Percentiles rank a stretch among this genome's conserved stretches.
These are phyloP conservation scores for Chlamydomonas sp. DNA, from an alignment of 139 green algal species.

Conservation along the genomic window DNA sequence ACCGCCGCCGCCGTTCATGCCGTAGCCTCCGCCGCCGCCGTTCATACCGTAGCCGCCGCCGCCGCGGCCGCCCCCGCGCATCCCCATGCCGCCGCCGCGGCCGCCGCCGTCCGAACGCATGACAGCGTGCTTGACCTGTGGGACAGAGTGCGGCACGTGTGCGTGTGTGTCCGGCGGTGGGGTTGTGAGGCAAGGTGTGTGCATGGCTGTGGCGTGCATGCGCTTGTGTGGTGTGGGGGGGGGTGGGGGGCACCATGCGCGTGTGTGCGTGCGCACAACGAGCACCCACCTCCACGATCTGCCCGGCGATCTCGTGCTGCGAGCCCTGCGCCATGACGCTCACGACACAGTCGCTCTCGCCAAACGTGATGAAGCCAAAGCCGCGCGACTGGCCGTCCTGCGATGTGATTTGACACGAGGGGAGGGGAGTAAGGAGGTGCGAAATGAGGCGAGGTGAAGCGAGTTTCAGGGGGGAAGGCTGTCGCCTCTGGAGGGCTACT, in stretches of 20 bases:
- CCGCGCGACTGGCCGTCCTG: slow-evolving; percentile 64
- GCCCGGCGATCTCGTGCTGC: slow-evolving; percentile 45
- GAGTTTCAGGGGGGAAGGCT: neutral
- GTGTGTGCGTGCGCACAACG: no score
- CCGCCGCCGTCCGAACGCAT: slow-evolving; percentile 35
- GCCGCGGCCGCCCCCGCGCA: neutral
- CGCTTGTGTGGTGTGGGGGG: no score
- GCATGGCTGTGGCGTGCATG: no score
- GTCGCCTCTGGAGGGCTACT: neutral
- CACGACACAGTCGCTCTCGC: slow-evolving; percentile 61
- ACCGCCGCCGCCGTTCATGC: neutral
- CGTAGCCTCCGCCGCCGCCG: slow-evolving; percentile 8
- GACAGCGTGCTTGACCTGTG: slow-evolving; percentile 67
- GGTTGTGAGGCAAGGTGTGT: no score
- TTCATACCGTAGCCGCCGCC: neutral
- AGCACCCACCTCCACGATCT: slow-evolving; percentile 74
- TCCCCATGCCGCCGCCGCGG: neutral
- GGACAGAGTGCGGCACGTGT: no score
- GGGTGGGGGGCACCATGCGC: no score
- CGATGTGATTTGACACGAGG: slow-evolving; percentile 22
- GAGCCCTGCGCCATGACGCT: slow-evolving; percentile 44
- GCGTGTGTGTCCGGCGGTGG: no score
- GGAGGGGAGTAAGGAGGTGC: neutral
- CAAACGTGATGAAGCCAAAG: slow-evolving; percentile 89
- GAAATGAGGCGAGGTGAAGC: neutral